A percentile compares a stretch with the other conserved stretches of the same genome.
Conservation (phyloP, 2,329 filamentous ascomycete species). For the Talaromyces sp. region DNA sequence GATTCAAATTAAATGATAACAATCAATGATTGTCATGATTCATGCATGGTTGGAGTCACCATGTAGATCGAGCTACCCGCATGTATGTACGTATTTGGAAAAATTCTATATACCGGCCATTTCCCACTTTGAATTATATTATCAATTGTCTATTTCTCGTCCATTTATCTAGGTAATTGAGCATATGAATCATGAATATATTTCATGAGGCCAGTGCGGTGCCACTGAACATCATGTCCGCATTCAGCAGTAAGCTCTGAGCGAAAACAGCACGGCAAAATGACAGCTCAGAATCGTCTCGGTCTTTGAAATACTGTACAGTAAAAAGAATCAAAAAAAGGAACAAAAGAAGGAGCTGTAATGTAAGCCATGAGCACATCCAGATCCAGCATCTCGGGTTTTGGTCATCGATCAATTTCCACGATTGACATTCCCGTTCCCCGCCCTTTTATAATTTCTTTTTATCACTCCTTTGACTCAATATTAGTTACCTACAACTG, state of each 20-base stretch:
- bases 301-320: background rate
- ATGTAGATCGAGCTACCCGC: background rate
- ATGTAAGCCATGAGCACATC: background rate
- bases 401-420: background rate
- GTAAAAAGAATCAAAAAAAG: background rate
- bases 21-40: background rate
- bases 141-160: background rate
- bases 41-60: background rate
- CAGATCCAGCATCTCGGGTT: background rate
- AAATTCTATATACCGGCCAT: background rate
- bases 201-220: conserved; percentile 7
- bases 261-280: background rate
- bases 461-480: background rate
- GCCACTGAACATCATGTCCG: conserved; percentile 4
- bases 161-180: background rate
- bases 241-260: background rate
- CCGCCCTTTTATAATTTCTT: background rate
- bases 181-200: too few relatives aligned
- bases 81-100: background rate
- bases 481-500: too few relatives aligned
- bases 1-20: background rate
- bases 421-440: background rate
- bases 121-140: background rate
- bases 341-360: background rate
- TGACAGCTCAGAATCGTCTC: conserved; percentile 8